Conservation (phyloP, 768 basidiomycete genomes). For the Dioszegia aurantiaca region DNA sequence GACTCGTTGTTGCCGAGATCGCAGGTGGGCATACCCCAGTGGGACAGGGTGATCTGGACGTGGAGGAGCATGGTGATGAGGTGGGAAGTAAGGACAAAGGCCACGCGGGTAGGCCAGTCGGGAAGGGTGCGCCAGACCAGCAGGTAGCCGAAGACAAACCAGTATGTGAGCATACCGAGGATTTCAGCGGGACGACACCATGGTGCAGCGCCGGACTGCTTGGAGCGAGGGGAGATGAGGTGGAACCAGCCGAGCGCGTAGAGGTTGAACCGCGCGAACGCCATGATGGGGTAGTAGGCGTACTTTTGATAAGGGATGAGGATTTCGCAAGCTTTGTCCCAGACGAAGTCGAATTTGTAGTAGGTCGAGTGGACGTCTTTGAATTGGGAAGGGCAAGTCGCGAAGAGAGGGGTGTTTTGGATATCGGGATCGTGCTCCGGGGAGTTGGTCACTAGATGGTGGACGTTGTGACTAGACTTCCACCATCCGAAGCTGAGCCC, state of each 20-base stretch:
- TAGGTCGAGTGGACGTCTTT: constrained; percentile 11
- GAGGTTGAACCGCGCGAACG: constrained; percentile 13
- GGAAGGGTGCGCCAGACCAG: constrained; percentile 16
- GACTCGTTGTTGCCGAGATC: constrained; percentile 15
- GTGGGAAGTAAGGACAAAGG: constrained; percentile 14
- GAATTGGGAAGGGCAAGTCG: constrained; percentile 16
- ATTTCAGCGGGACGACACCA: constrained; percentile 9
- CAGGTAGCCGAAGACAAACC: constrained; percentile 12
- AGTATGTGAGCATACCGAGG: constrained; percentile 5
- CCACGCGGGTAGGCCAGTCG: constrained; percentile 12
- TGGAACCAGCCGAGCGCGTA: constrained; percentile 13
- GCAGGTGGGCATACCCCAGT: constrained; percentile 15
- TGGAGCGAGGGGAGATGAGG: constrained; percentile 11
- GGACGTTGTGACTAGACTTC: constrained; percentile 16
- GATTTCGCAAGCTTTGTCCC: constrained; percentile 14
- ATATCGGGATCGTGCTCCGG: constrained; percentile 15
- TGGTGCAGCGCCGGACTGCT: constrained; percentile 7
- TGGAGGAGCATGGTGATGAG: constrained; percentile 16
- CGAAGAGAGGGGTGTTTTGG: constrained; percentile 16
- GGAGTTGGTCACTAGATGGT: constrained; percentile 12
- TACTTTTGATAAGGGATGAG: constrained; percentile 13
- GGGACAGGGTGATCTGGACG: constrained; percentile 15
- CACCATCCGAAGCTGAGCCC: constrained; percentile 14
- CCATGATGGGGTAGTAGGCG: constrained; percentile 16
- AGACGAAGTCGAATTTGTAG: constrained; percentile 17